These are phyloP conservation scores for Phoma sp. DNA, from an alignment of 2,329 filamentous ascomycete species.

Conservation along the genomic window DNA sequence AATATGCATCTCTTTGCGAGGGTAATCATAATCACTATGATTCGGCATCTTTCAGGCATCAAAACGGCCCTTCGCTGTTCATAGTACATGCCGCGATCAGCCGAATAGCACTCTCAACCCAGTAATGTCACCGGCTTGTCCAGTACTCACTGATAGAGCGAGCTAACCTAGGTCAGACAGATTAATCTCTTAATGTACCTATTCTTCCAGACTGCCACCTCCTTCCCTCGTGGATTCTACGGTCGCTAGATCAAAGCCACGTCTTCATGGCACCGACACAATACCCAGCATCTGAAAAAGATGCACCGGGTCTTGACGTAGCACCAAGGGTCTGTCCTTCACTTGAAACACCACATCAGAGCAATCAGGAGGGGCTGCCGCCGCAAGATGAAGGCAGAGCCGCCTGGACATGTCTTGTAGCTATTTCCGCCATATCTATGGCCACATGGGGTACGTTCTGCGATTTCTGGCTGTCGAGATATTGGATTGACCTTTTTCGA, in stretches of 20 bases:
- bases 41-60: neutral
- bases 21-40: too few species aligned
- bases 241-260: neutral
- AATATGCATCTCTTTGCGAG: too few species aligned
- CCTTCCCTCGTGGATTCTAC: neutral
- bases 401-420: constrained; percentile 1
- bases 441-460: neutral
- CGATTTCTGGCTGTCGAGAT: neutral
- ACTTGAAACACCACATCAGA: neutral
- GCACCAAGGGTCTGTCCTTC: neutral
- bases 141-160: neutral
- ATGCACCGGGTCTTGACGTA: neutral
- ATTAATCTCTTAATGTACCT: neutral
- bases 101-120: neutral
- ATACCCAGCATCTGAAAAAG: neutral
- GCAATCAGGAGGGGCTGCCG: neutral
- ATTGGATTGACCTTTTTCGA: neutral
- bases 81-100: neutral
- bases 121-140: neutral
- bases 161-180: neutral
- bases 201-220: neutral
- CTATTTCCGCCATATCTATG: constrained; percentile 4
- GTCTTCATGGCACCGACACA: neutral
- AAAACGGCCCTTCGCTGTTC: too few species aligned
- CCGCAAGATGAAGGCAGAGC: neutral